A percentile compares a stretch with the other conserved stretches of the same genome.
These are phyloP conservation scores for Rhododendron ovatum DNA, from an alignment of 148 eudicot genomes.

Conservation along the genomic window DNA sequence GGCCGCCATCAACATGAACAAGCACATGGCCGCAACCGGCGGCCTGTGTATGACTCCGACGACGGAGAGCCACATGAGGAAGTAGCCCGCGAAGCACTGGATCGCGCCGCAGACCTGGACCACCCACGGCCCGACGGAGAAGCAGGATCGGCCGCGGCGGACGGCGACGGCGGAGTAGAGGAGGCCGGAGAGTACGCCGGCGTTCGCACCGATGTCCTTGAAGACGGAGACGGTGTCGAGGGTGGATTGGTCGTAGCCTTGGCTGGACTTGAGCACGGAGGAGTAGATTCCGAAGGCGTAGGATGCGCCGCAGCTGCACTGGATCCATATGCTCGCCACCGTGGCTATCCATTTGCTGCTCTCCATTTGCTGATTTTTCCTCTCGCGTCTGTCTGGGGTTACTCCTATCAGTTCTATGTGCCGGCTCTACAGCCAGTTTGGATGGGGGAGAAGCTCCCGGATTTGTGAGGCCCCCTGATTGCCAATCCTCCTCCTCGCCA, in stretches of 20 bases:
- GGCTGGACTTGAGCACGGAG: constrained; percentile 57
- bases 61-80: constrained; percentile 72
- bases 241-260: constrained; percentile 65
- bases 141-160: not conserved
- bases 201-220: constrained; percentile 89
- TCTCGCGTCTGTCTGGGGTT: too few species aligned
- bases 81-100: constrained; percentile 76
- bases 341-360: constrained; percentile 63
- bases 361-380: not conserved
- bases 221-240: constrained; percentile 87
- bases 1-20: constrained; percentile 69
- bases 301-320: constrained; percentile 66
- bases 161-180: constrained; percentile 51
- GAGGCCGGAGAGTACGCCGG: constrained; percentile 76
- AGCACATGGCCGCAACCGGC: constrained; percentile 52
- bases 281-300: constrained; percentile 91
- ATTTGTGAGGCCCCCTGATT: too few species aligned
- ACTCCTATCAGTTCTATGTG: too few species aligned
- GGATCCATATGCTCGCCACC: constrained; percentile 81
- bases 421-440: too few species aligned
- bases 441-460: too few species aligned
- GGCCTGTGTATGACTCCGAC: constrained; percentile 45
- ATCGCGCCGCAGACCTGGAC: constrained; percentile 59
- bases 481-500: too few species aligned
- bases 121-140: constrained; percentile 46